A percentile compares a stretch with the other conserved stretches of the same genome.
These are phyloP conservation scores for Geotrichum cucujoidarum DNA, from an alignment of 1,139 yeast genomes.

Conservation along the genomic window DNA sequence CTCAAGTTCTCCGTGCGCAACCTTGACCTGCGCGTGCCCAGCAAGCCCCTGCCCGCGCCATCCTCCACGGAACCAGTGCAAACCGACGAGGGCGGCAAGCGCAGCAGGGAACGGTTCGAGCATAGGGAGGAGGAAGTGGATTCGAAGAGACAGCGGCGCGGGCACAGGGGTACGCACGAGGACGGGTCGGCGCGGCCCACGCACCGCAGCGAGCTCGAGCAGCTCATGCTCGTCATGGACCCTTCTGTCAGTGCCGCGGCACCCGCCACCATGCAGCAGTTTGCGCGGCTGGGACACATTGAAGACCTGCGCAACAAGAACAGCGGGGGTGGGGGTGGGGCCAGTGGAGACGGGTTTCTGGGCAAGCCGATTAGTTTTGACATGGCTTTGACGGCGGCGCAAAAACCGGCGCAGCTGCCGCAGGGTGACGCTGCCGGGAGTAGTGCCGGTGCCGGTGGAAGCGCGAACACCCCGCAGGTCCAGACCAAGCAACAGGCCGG, in stretches of 20 bases:
- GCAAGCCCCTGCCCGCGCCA: slow-evolving; percentile 1
- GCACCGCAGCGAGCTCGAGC: slow-evolving; percentile 78
- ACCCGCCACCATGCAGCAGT: too few species aligned
- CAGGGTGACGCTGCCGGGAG: slow-evolving; percentile 22
- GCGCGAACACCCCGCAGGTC: too few species aligned
- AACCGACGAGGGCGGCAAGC: slow-evolving; percentile 3
- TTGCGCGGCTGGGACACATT: slow-evolving; percentile 40
- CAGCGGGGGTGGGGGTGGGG: slow-evolving; percentile 32
- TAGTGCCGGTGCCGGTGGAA: too few species aligned
- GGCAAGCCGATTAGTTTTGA: too few species aligned
- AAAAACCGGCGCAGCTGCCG: slow-evolving; percentile 23
- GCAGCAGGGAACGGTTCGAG: too few species aligned
- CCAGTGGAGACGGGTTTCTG: too few species aligned
- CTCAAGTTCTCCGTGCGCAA: slow-evolving; percentile 72
- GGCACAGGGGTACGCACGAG: slow-evolving; percentile 50
- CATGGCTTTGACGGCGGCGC: slow-evolving; percentile 26
- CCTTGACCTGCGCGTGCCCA: slow-evolving; percentile 64
- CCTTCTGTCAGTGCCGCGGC: slow-evolving; percentile 32
- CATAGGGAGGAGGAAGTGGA: slow-evolving; percentile 24
- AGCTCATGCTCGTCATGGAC: slow-evolving; percentile 61
- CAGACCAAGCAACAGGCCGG: too few species aligned
- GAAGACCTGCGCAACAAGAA: slow-evolving; percentile 39
- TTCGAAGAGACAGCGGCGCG: slow-evolving; percentile 28
- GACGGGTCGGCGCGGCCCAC: slow-evolving; percentile 67
- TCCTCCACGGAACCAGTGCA: not conserved